phyloP scores from a whole-genome alignment of 768 basidiomycete species.

The Phlegmacium glaucopus region DNA sequence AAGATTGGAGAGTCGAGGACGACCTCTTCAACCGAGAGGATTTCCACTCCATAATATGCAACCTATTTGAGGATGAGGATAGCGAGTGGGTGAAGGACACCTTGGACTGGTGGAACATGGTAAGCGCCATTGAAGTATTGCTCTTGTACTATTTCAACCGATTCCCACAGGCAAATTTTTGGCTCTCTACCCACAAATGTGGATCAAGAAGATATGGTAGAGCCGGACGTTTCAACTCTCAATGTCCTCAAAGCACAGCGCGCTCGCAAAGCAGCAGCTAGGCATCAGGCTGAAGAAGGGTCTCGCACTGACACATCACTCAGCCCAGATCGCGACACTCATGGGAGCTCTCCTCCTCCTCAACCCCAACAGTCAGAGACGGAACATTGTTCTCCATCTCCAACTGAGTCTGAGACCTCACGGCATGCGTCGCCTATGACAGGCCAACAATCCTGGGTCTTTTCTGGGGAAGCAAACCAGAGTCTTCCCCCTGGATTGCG shows the following conservation, averaged over 20 bases:
- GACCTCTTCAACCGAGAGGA: constrained; percentile 1
- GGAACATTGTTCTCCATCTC: background rate
- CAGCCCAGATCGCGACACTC: background rate
- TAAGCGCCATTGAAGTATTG: background rate
- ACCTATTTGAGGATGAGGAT: background rate
- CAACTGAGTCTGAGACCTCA: background rate
- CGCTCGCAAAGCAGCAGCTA: background rate
- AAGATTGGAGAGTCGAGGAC: constrained; percentile 8
- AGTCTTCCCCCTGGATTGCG: background rate
- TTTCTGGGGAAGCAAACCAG: background rate
- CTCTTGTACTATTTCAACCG: background rate
- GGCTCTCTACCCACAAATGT: background rate
- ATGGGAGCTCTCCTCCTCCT: background rate
- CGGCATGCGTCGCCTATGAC: background rate
- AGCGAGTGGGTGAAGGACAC: background rate
- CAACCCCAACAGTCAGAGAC: background rate
- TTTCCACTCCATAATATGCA: background rate
- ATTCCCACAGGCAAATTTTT: background rate
- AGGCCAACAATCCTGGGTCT: background rate
- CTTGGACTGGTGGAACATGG: constrained; percentile 5
- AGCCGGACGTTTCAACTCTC: background rate
- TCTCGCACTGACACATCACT: too few relatives aligned
- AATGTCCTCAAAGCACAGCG: background rate
- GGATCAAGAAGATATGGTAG: background rate
- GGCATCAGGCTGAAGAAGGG: background rate